Percentiles rank a stretch among this genome's conserved stretches.
phyloP scores from a whole-genome alignment of 129 eudicot genomes.

The Helichrysum umbraculigerum region DNA sequence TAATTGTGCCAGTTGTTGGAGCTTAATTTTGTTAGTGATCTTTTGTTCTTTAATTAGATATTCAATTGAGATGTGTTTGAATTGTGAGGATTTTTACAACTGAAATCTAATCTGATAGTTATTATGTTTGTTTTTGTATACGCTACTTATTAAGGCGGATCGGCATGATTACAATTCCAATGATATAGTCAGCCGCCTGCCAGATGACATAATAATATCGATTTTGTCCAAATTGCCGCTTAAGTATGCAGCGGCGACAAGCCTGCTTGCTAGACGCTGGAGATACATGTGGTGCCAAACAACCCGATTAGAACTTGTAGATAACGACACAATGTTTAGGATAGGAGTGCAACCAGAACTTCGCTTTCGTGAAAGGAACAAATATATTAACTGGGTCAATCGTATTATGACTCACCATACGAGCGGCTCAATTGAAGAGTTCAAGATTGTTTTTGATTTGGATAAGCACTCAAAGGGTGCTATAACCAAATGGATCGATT shows the following conservation, averaged over 20 bases:
- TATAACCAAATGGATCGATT: slow-evolving; percentile 42
- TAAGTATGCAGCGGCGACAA: slow-evolving; percentile 44
- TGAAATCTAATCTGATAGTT: not conserved
- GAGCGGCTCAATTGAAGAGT: slow-evolving; percentile 25
- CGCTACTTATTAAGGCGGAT: not conserved
- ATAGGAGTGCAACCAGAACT: slow-evolving; percentile 28
- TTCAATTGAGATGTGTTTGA: not conserved
- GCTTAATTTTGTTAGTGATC: not conserved
- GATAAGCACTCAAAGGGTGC: slow-evolving; percentile 23
- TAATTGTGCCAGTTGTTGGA: not conserved
- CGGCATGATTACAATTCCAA: slow-evolving; percentile 6
- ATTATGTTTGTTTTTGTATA: not conserved
- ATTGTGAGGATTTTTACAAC: not conserved
- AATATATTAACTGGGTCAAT: slow-evolving; percentile 46
- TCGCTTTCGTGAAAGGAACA: not conserved
- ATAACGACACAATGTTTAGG: slow-evolving; percentile 9
- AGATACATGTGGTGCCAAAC: slow-evolving; percentile 38
- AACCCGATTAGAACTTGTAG: slow-evolving; percentile 39
- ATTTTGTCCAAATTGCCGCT: slow-evolving; percentile 38
- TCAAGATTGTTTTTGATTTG: slow-evolving; percentile 35
- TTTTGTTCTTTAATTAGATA: too few species aligned
- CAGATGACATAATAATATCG: slow-evolving; percentile 42
- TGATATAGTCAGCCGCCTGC: slow-evolving; percentile 8
- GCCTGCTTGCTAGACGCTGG: slow-evolving; percentile 42
- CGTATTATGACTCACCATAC: slow-evolving; percentile 28